Conservation (phyloP, 768 basidiomycete species). For the Suillus bovinus region DNA sequence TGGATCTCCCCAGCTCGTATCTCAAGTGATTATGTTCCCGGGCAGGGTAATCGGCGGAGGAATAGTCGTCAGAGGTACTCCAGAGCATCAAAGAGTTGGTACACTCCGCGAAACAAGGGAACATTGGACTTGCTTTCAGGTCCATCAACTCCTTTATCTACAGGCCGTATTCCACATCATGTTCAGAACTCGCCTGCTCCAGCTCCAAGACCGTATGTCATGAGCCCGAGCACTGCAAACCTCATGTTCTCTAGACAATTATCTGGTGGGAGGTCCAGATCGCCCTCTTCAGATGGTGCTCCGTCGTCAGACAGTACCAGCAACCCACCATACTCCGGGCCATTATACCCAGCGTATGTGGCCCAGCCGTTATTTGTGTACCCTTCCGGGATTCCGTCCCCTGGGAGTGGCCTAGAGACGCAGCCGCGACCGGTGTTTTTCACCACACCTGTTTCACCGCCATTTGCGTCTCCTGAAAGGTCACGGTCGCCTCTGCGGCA, state of each 20-base stretch:
- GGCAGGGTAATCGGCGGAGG: conserved; percentile 30
- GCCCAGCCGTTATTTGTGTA: conserved; percentile 32
- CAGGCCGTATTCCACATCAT: conserved; percentile 27
- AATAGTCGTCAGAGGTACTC: conserved; percentile 27
- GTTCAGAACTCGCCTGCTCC: conserved; percentile 8
- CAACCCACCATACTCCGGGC: conserved; percentile 17
- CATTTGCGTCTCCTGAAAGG: conserved; percentile 1
- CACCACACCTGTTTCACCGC: conserved; percentile 1
- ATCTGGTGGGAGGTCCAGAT: conserved; percentile 22
- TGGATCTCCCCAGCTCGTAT: conserved; percentile 49
- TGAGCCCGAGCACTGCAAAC: conserved; percentile 31
- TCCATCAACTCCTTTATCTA: conserved; percentile 33
- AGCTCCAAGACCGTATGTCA: conserved; percentile 29
- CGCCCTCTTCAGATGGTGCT: conserved; percentile 31
- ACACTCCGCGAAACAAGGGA: conserved; percentile 26
- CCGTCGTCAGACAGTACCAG: conserved; percentile 34
- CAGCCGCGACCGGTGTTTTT: conserved; percentile 7
- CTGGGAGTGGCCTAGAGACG: conserved; percentile 14
- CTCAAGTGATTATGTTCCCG: conserved; percentile 49
- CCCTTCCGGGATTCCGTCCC: conserved; percentile 31
- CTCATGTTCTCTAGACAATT: conserved; percentile 26
- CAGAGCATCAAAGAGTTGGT: conserved; percentile 32
- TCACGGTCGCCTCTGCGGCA: conserved; percentile 3
- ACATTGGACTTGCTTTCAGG: conserved; percentile 32
- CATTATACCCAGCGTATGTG: conserved; percentile 29